Evolutionary conservation across 2,329 filamentous ascomycete species (phyloP).

Genomic region (Ophiostoma piceae): DNA sequence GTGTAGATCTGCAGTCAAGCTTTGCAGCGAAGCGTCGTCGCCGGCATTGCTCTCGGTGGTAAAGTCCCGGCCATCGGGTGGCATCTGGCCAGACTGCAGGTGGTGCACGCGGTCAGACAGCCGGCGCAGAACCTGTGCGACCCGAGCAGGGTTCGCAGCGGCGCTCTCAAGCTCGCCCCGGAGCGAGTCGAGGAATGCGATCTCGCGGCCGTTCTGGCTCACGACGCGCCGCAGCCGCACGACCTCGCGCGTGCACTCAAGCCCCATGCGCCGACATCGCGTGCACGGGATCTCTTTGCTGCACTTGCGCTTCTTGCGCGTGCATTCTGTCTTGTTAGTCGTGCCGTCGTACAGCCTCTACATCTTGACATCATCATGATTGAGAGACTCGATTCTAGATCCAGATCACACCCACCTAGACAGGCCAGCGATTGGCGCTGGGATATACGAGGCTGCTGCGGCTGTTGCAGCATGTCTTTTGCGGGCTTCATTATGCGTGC

Average conservation of each 20-base stretch:
- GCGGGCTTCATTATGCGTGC: slow-evolving; percentile 1
- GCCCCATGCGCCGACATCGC: slow-evolving; percentile 25
- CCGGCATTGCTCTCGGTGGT: neutral
- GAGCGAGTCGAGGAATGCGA: slow-evolving; percentile 26
- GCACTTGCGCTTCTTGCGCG: slow-evolving; percentile 28
- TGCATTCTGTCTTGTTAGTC: slow-evolving; percentile 26
- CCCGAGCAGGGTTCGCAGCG: neutral
- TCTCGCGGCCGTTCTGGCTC: slow-evolving; percentile 27
- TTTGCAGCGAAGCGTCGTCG: neutral
- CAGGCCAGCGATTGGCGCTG: slow-evolving; percentile 19
- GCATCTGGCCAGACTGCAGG: slow-evolving; percentile 23
- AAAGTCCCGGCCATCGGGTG: neutral
- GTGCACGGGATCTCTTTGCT: slow-evolving; percentile 28
- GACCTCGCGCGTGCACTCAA: slow-evolving; percentile 27
- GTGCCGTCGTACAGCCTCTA: neutral
- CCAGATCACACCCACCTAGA: neutral
- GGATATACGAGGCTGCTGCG: slow-evolving; percentile 14
- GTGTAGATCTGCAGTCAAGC: slow-evolving; percentile 2
- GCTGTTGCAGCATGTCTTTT: neutral
- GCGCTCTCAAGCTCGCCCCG: slow-evolving; percentile 23
- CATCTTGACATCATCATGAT: neutral
- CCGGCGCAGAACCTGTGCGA: slow-evolving; percentile 21
- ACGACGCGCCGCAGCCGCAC: slow-evolving; percentile 26
- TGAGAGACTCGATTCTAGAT: neutral
- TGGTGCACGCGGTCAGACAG: slow-evolving; percentile 25